Evolutionary conservation across 306 rosid genomes (phyloP), one percentile per base, ranked within the genome.

Genomic region (Cercis canadensis): DNA sequence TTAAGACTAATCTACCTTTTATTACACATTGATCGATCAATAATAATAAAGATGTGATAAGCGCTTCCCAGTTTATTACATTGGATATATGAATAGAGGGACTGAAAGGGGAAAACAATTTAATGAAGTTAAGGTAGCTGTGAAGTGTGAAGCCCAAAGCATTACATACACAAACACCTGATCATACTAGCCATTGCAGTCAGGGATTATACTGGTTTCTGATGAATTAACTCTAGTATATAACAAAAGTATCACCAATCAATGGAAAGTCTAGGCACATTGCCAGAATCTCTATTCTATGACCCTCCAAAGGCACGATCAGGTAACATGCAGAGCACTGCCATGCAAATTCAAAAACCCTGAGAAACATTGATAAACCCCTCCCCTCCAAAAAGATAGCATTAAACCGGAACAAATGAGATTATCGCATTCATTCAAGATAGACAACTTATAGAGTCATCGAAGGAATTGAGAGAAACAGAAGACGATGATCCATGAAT

Each of bases 191-290:
- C 43, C 9, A 37, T 6, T 7, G 43, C 10, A 37, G 1, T 37
- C 10, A 37, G 43, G 10, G 7, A 9, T 37, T 37, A 37, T 37
- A 0, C 43, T 0, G 10, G 49, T 43, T 43, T 2, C n/a, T 29
- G 37, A 65, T 32, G 34, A 56, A 31, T 77, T 37, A 11, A 37
- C 58, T 67, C 15, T 5, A 46, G 55, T 1, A 64, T 5, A 43
- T 4, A 69, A n/a, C 29, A 63, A 75, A 76, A 51, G 14, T 10
- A 77, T 58, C 31, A 75, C 18, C 5, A 45, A 70, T 43, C 74
- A 63, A 57, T 50, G 67, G 58, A 47, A 75, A 75, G 36, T 37
- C 41, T 3, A 87, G 45, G 78, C 81, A 74, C 96, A 89, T 85
- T 89, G 87, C 67, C 49, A 31, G 29, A 57, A 83, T 54, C 59